phyloP scores from a whole-genome alignment of 768 basidiomycete genomes.

The Solioccasus polychromus region DNA sequence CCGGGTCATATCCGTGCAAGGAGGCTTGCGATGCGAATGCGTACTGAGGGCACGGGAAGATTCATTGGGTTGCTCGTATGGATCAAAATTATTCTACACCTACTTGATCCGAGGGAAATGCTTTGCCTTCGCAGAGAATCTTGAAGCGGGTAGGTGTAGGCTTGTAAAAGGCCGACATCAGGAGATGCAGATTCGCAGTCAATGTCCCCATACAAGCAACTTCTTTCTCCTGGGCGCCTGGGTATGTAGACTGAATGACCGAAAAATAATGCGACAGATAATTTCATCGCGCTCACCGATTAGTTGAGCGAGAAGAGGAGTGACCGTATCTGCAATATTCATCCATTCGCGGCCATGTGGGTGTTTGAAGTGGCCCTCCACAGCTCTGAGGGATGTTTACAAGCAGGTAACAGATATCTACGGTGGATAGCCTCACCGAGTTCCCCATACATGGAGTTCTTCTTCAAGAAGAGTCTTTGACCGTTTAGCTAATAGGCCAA shows the following conservation, averaged over 20 bases:
- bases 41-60: constrained; percentile 54
- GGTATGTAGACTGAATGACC: constrained; percentile 21
- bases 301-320: constrained; percentile 72
- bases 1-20: constrained; percentile 74
- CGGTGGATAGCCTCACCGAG: constrained; percentile 42
- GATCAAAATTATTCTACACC: constrained; percentile 22
- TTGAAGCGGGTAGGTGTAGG: constrained; percentile 84
- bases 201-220: constrained; percentile 95
- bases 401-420: constrained; percentile 7
- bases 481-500: constrained; percentile 77
- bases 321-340: constrained; percentile 67
- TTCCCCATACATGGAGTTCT: constrained; percentile 83
- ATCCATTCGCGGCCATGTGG: constrained; percentile 85
- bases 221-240: constrained; percentile 85
- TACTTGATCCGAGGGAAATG: constrained; percentile 97
- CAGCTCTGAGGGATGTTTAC: constrained; percentile 51
- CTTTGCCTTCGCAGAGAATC: constrained; percentile 90
- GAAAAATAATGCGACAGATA: constrained; percentile 6
- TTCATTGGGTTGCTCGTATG: constrained; percentile 13
- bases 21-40: constrained; percentile 91
- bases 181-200: constrained; percentile 92
- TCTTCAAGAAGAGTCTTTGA: constrained; percentile 72
- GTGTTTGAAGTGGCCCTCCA: constrained; percentile 87
- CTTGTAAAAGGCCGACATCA: constrained; percentile 93
- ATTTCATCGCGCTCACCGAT: constrained; percentile 63